Conservation (phyloP, 164 flowering plant genomes). For the Taxillus chinensis region DNA sequence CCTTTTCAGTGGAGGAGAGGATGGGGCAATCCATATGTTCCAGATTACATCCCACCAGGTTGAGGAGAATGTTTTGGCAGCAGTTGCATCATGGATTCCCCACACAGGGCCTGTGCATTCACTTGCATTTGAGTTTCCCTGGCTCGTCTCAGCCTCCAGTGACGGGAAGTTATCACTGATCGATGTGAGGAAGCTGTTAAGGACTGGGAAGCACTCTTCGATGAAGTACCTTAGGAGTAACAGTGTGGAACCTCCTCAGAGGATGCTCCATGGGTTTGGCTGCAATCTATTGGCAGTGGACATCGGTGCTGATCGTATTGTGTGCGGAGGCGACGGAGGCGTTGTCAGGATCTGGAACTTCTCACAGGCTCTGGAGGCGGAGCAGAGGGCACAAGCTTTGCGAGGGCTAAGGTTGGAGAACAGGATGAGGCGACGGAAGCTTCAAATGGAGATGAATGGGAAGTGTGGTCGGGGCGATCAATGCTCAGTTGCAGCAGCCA, state of each 20-base stretch:
- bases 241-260: constrained; percentile 68
- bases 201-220: constrained; percentile 18
- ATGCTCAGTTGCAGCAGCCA: constrained; percentile 71
- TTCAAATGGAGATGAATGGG: constrained; percentile 40
- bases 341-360: constrained; percentile 87
- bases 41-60: constrained; percentile 25
- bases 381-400: constrained; percentile 44
- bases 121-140: constrained; percentile 90
- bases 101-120: constrained; percentile 69
- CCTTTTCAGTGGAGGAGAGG: constrained; percentile 90
- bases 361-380: constrained; percentile 70
- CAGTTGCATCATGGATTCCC: constrained; percentile 68
- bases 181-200: constrained; percentile 67
- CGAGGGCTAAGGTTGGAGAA: constrained; percentile 64
- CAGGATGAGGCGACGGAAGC: constrained; percentile 66
- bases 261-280: constrained; percentile 83
- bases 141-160: constrained; percentile 86
- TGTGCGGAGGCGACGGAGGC: constrained; percentile 90
- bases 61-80: constrained; percentile 12
- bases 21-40: constrained; percentile 83
- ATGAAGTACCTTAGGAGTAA: constrained; percentile 7
- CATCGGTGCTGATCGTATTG: constrained; percentile 75
- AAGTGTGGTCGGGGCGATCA: constrained; percentile 41
- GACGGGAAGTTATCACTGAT: constrained; percentile 80
- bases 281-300: constrained; percentile 61